Evolutionary conservation across 495 filamentous ascomycete genomes (phyloP), one percentile per base, ranked within the genome.

Genomic region (Terfezia claveryi): DNA sequence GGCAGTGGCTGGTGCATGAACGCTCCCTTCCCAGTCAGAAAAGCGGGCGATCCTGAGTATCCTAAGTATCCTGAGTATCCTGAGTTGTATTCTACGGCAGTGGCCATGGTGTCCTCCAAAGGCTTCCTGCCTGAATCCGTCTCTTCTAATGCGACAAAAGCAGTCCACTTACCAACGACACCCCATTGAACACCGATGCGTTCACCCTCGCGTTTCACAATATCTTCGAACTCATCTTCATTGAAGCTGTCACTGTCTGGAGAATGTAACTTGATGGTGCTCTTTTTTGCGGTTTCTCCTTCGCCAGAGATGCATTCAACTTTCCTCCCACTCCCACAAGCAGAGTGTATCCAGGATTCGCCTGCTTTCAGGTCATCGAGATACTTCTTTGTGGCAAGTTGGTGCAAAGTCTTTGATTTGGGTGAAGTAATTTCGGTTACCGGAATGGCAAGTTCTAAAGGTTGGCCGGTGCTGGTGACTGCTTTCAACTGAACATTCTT

Each of bases 341-440:
- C 38, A 16, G 49, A 17, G 51, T 66, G 64, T 36, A 85, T 67
- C 79, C 82, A 85, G 16, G 81, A 78, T 32, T 78, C 71, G 4
- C 71, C 75, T 62, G 82, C 78, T 63, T 85, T 81, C 0, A 87
- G 72, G 54, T 85, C 82, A 23, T 73, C 64, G 16, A 81, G 68
- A 1, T 79, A 78, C 62, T 82, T 83, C 52, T 74, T 74, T 0
- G 80, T 80, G 1, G 80, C 80, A 2, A 86, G 73, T 57, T 80
- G 78, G 61, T 86, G 81, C 53, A 87, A 75, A 54, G 78, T 68
- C 3, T 51, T 51, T 6, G 11, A 20, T 20, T 70, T 72, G 44
- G 67, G 67, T 2, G 66, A 63, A 0, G 69, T 58, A 0, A 79
- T 62, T 8, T 67, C 58, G 10, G 72, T 65, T n/a, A 85, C 70